Conservation (phyloP, 1,139 yeast genomes). For the Saccharomyces hybrid region DNA sequence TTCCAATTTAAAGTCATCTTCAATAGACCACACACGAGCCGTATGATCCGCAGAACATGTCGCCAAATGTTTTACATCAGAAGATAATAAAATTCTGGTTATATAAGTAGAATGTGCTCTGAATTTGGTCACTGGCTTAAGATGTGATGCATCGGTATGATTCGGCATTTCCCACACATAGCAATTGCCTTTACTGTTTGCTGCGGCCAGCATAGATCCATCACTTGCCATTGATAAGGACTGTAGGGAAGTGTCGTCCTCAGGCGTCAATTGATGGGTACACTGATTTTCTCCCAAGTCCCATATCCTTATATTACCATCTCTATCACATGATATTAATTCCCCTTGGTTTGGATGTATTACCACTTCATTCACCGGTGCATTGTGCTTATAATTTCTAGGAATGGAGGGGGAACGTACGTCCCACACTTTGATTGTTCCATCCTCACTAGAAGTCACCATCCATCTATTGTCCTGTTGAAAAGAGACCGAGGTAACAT, state of each 20-base stretch:
- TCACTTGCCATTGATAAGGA: slow-evolving; percentile 88
- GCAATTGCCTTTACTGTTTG: slow-evolving; percentile 90
- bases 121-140: slow-evolving; percentile 84
- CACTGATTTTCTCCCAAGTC: slow-evolving; percentile 94
- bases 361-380: slow-evolving; percentile 93
- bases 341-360: slow-evolving; percentile 99
- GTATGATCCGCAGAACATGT: slow-evolving; percentile 98
- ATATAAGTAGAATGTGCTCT: slow-evolving; percentile 86
- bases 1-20: slow-evolving; percentile 70
- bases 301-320: slow-evolving; percentile 96
- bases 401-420: slow-evolving; percentile 88
- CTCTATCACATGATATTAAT: slow-evolving; percentile 86
- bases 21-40: slow-evolving; percentile 89
- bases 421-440: slow-evolving; percentile 97
- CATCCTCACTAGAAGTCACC: slow-evolving; percentile 93
- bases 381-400: slow-evolving; percentile 78
- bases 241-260: slow-evolving; percentile 85
- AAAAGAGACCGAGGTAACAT: slow-evolving; percentile 87
- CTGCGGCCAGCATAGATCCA: slow-evolving; percentile 93
- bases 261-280: slow-evolving; percentile 90
- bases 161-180: slow-evolving; percentile 95
- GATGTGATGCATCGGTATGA: slow-evolving; percentile 66
- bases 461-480: slow-evolving; percentile 96
- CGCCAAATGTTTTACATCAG: slow-evolving; percentile 91
- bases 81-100: slow-evolving; percentile 78